Base-by-base conservation (phyloP, 176 grass and related monocot species). In the Zoysia japonica region DNA sequence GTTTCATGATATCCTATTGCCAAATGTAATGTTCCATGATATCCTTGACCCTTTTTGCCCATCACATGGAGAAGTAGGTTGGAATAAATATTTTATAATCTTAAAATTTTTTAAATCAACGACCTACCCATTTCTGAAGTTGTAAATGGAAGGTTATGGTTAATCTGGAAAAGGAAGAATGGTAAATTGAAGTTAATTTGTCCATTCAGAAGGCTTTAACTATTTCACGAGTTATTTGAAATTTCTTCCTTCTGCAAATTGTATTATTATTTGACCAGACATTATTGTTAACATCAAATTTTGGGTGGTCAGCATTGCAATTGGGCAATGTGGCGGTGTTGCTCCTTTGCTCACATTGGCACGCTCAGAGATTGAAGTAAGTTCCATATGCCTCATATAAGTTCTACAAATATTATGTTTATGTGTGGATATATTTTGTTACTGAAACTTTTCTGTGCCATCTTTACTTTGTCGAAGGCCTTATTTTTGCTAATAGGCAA, bases 251-350 rank as follows among this genome's bases (percentile, higher is more conserved):
- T 56, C 0, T 37, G 55, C 62, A 42, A 44, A 60, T 67, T 7
- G 16, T 67, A 49, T 65, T 41, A 67, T 67, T 60, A 57, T 65
- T 74, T 19, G 10, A 44, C 14, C 3, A 5, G 6, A 51, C 61
- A 89, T 81, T 61, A 9, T 80, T 83, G 60, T 82, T 62, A 66
- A 61, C 50, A 57, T 85, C 44, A 78, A 52, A 71, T 10, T 77
- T 92, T 91, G 54, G 68, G 47, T 86, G 75, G 37, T 67, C 64
- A 99, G 96, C 87, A 99, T 99, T 79, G 92, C 96, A 85, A 96
- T 99, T 88, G 96, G 96, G 72, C 88, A 89, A 74, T 90, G 92
- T 82, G 96, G 96, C 62, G 96, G 96, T 38, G 89, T 99, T 74
- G 86, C 86, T 82, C 96, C 96, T 74, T 82, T 99, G 90, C 90